Percentiles rank a stretch among this genome's conserved stretches.
phyloP scores from a whole-genome alignment of 2,329 filamentous ascomycete species.

The Arthrobotrys pseudoclavata region DNA sequence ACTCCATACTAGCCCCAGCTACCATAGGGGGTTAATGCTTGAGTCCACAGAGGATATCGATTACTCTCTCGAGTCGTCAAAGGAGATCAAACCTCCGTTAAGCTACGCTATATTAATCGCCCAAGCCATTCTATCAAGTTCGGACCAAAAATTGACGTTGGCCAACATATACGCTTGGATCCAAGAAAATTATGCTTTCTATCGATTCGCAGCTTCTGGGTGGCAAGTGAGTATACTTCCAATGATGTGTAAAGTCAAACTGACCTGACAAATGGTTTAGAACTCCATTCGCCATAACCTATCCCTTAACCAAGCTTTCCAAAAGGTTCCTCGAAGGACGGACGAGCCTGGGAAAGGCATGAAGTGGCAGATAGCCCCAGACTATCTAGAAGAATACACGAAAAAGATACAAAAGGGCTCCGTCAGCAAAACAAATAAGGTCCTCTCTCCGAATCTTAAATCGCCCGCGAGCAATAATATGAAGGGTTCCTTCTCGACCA shows the following conservation, averaged over 20 bases:
- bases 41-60: conserved; percentile 75
- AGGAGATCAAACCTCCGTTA: conserved; percentile 93
- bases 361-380: conserved; percentile 95
- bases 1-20: conserved; percentile 68
- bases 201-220: conserved; percentile 84
- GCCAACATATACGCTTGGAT: conserved; percentile 96
- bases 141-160: conserved; percentile 89
- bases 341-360: conserved; percentile 98
- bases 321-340: conserved; percentile 90
- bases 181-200: conserved; percentile 91
- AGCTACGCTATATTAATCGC: conserved; percentile 98
- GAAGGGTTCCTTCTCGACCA: conserved; percentile 22
- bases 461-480: conserved; percentile 25
- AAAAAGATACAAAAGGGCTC: conserved; percentile 70
- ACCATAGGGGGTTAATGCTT: conserved; percentile 70
- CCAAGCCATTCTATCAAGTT: conserved; percentile 89
- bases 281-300: conserved; percentile 98
- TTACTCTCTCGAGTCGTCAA: conserved; percentile 84
- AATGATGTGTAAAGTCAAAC: not conserved
- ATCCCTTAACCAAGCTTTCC: conserved; percentile 92
- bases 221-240: conserved; percentile 79
- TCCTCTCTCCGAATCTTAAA: conserved; percentile 58
- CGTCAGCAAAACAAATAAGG: conserved; percentile 57
- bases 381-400: conserved; percentile 87
- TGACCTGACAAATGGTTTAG: conserved; percentile 66